A percentile compares a stretch with the other conserved stretches of the same genome.
Evolutionary conservation across 2,329 filamentous ascomycete genomes (phyloP).

Genomic region (Alternaria sp.): DNA sequence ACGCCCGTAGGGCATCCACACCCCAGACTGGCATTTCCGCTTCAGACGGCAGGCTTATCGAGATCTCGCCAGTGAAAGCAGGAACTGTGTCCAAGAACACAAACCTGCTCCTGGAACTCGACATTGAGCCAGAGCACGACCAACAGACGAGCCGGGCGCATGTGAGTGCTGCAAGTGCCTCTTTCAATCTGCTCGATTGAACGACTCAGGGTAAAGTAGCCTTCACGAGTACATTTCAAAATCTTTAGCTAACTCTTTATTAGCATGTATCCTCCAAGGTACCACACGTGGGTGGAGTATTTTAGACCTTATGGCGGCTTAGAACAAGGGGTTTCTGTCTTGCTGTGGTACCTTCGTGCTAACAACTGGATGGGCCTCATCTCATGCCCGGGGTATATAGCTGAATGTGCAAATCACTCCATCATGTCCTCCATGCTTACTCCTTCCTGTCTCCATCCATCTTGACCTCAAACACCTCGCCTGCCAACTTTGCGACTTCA

Average conservation of each 20-base stretch:
- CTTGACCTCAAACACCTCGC: constrained; percentile 55
- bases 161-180: constrained; percentile 1
- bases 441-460: constrained; percentile 33
- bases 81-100: constrained; percentile 15
- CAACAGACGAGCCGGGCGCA: neutral
- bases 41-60: constrained; percentile 17
- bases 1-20: constrained; percentile 1
- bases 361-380: neutral
- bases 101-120: constrained; percentile 28
- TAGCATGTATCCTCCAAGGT: neutral
- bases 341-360: neutral
- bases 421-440: neutral
- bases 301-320: neutral
- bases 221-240: neutral
- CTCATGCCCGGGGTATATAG: constrained; percentile 17
- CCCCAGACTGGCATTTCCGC: neutral
- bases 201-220: neutral
- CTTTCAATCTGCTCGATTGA: constrained; percentile 23
- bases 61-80: constrained; percentile 20
- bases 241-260: neutral
- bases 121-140: neutral
- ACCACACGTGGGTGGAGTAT: neutral
- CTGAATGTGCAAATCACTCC: neutral
- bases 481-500: constrained; percentile 61
- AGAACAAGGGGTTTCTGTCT: neutral